Evolutionary conservation across 176 grass and related monocot species (phyloP), one percentile per base, ranked within the genome.

Genomic region (Cymbopogon citratus): DNA sequence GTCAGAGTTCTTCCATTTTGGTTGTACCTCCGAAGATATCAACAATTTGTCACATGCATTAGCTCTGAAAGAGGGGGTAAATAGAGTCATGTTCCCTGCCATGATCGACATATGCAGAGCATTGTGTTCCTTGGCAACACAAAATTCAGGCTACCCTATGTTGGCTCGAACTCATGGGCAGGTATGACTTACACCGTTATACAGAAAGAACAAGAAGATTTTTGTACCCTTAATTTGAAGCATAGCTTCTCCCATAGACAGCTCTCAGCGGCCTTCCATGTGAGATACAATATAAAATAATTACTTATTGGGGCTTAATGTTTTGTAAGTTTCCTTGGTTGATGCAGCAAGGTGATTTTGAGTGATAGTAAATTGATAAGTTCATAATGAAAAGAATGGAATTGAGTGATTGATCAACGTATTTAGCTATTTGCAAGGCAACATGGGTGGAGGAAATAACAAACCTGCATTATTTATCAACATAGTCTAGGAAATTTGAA

Each of bases 21-120:
- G 90, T 28, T 98, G 95, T 76, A 98, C 95, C 41, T 98, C 95
- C 19, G 92, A 98, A 91, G 95, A 94, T 79, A 98, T 94, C 65
- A 94, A 94, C 73, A 98, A 94, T 64, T 64, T 94, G 45, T 87
- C 92, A 49, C 78, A 94, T 91, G 95, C 83, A 59, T 77, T 98
- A 23, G 87, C 85, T 84, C 81, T 98, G 63, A 94, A 94, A 91
- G 95, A 94, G 40, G 90, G 71, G 24, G 75, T 92, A 74, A 94
- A 91, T 52, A 80, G 62, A 63, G 63, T 98, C 80, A 84, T 94
- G 51, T 92, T 94, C 76, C 95, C 92, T 78, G 76, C 79, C 35
- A 94, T 98, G 95, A 40, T 80, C 1, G 75, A 92, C 21, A 65
- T 98, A 79, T 84, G 74, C 75, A 83, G 71, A 69, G 66, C 74